phyloP scores from a whole-genome alignment of 768 basidiomycete genomes.

The Termitomyces sp. region DNA sequence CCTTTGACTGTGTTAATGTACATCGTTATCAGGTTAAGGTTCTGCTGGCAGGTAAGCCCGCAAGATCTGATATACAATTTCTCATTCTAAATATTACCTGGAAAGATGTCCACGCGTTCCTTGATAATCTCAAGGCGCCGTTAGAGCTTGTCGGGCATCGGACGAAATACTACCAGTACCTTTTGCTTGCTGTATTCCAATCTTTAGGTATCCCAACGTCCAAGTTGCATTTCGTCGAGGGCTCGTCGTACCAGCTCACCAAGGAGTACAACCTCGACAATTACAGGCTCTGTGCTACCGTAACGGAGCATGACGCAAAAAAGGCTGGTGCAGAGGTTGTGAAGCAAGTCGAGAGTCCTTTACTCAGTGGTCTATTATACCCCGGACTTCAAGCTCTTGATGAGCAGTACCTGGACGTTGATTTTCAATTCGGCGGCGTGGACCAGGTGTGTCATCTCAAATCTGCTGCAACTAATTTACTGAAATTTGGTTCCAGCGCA shows the following conservation, averaged over 20 bases:
- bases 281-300: conserved; percentile 86
- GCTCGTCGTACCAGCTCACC: conserved; percentile 89
- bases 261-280: conserved; percentile 93
- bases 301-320: conserved; percentile 94
- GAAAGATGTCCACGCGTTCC: conserved; percentile 90
- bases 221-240: conserved; percentile 78
- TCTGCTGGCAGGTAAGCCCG: conserved; percentile 62
- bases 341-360: conserved; percentile 90
- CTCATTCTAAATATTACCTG: not conserved
- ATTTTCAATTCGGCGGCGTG: conserved; percentile 97
- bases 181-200: conserved; percentile 79
- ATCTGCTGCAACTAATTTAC: not conserved
- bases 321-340: conserved; percentile 99
- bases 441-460: conserved; percentile 67
- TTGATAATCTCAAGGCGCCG: conserved; percentile 96
- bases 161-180: conserved; percentile 82
- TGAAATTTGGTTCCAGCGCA: conserved; percentile 50
- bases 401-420: conserved; percentile 91
- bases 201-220: conserved; percentile 89
- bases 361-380: conserved; percentile 90
- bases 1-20: not conserved
- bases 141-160: conserved; percentile 85
- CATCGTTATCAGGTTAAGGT: conserved; percentile 53
- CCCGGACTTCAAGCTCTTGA: conserved; percentile 96
- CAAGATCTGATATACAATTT: not conserved